Percentiles rank a stretch among this genome's conserved stretches.
phyloP scores from a whole-genome alignment of 257 asterid genomes.

The Linderniella brevidens region DNA sequence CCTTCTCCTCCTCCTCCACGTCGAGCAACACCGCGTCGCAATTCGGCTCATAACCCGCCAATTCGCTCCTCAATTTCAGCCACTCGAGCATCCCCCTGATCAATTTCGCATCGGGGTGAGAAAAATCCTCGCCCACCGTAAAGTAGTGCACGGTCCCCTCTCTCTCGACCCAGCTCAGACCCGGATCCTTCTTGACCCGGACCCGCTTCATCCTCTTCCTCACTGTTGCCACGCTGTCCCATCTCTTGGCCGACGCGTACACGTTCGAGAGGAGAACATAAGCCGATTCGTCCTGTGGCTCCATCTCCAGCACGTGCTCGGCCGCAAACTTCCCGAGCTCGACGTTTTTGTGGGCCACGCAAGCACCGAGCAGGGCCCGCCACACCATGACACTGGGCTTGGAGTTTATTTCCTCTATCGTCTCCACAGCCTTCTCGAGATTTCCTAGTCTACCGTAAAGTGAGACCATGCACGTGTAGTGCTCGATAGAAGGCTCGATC shows the following conservation, averaged over 20 bases:
- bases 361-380: slow-evolving; percentile 95
- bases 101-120: slow-evolving; percentile 58
- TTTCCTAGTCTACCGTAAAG: slow-evolving; percentile 74
- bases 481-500: slow-evolving; percentile 72
- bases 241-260: slow-evolving; percentile 62
- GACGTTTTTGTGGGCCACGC: slow-evolving; percentile 56
- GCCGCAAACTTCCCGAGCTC: slow-evolving; percentile 74
- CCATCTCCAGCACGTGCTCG: slow-evolving; percentile 58
- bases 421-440: slow-evolving; percentile 52
- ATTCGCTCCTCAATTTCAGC: slow-evolving; percentile 45
- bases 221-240: slow-evolving; percentile 58
- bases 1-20: slow-evolving; percentile 85
- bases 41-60: slow-evolving; percentile 52
- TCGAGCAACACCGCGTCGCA: slow-evolving; percentile 54
- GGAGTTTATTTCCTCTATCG: slow-evolving; percentile 50
- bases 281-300: slow-evolving; percentile 70
- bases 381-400: slow-evolving; percentile 88
- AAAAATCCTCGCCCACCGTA: slow-evolving; percentile 65
- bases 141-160: slow-evolving; percentile 69
- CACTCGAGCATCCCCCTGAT: slow-evolving; percentile 75
- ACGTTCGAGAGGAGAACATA: slow-evolving; percentile 66
- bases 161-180: slow-evolving; percentile 85
- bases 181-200: slow-evolving; percentile 76
- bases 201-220: slow-evolving; percentile 66
- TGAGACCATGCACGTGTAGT: slow-evolving; percentile 86